A percentile compares a stretch with the other conserved stretches of the same genome.
phyloP scores from a whole-genome alignment of 2,329 filamentous ascomycete species.

The Verticillium isaacii region DNA sequence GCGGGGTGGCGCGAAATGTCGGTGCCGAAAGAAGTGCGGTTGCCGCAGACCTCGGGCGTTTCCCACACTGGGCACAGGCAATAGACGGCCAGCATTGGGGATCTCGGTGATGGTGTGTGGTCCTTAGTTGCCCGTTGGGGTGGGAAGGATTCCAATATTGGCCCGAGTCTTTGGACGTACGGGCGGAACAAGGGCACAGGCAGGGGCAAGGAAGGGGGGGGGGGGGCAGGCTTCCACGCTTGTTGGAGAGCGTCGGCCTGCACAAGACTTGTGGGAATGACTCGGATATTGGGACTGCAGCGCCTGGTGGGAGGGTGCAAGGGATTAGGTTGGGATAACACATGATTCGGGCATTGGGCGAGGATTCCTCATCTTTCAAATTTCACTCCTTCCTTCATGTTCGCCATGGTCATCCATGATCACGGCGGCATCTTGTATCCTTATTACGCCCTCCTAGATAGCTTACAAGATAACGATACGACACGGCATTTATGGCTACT shows the following conservation, averaged over 20 bases:
- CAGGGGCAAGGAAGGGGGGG: not conserved
- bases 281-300: too few species aligned
- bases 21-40: not conserved
- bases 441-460: not conserved
- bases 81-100: not conserved
- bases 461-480: not conserved
- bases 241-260: too few species aligned
- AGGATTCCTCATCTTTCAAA: not conserved
- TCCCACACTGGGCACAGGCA: not conserved
- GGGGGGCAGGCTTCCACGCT: too few species aligned
- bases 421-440: not conserved
- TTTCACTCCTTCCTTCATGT: not conserved
- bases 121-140: not conserved
- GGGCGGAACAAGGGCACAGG: too few species aligned
- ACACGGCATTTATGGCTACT: too few species aligned
- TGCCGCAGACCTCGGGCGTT: not conserved
- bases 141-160: not conserved
- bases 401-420: not conserved
- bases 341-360: not conserved
- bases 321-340: too few species aligned
- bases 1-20: not conserved
- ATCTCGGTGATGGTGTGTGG: not conserved
- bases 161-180: not conserved
- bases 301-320: too few species aligned
- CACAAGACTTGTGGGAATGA: not conserved